Base-by-base conservation (phyloP, 208 protist genomes). In the Trypanosoma lewisi region DNA sequence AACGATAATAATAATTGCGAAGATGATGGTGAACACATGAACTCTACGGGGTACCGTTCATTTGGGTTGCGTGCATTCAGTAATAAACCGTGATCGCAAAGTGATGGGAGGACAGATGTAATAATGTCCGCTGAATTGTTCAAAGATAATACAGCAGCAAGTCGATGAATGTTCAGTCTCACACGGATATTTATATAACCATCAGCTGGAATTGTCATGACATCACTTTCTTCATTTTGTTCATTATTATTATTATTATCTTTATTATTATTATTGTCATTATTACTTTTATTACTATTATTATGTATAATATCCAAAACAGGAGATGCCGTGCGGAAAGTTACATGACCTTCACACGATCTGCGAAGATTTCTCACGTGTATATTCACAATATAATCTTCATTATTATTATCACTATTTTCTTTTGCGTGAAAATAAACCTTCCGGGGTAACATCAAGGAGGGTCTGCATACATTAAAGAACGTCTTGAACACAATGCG, bases 31-130 rank as follows among this genome's bases (percentile, higher is more conserved):
- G 55, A n/a, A 57, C 84, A 77, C n/a, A 62, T 78, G 31, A 91
- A 67, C 56, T 91, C 70, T 21, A 91, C 49, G 0, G 69, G 67
- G 33, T 88, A 73, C 8, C 83, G 81, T 71, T 95, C 89, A 36
- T 63, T 77, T 19, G 85, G 85, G 64, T 95, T 91, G 28, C 57
- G 56, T 21, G 64, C 80, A 53, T 91, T 90, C 25, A 90, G 70
- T 7, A 95, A 58, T 44, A 80, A 75, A 7, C 77, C 83, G 60
- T 93, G 80, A 59, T 95, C 89, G 62, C 67, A 82, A 25, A 93
- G 55, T 11, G 73, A 41, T 16, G 75, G 74, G 17, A 77, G 53
- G 34, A 65, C 58, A 6, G 69, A 54, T 1, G 37, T 21, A 4
- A 71, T 11, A n/a, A 55, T 44, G 27, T 34, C 48, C 17, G 2